These are phyloP conservation scores for Talaromyces sp. DNA, from an alignment of 2,329 filamentous ascomycete species.

Conservation along the genomic window DNA sequence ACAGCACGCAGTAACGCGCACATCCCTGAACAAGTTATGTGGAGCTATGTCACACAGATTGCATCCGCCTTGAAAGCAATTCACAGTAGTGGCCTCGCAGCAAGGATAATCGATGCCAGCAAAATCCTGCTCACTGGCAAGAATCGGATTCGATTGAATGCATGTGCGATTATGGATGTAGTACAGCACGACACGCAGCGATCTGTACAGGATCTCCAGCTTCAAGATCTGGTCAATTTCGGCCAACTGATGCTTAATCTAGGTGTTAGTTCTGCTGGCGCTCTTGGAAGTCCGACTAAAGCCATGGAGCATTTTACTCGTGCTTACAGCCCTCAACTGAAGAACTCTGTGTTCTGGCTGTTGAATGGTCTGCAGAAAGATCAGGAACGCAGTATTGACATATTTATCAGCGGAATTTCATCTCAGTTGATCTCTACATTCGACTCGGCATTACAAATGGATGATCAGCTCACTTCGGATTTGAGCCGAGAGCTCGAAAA, in stretches of 20 bases:
- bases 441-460: constrained; percentile 71
- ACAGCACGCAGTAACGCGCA: constrained; percentile 39
- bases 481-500: constrained; percentile 84
- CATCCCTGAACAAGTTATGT: constrained; percentile 70
- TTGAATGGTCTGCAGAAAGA: constrained; percentile 59
- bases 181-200: constrained; percentile 70
- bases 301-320: constrained; percentile 71
- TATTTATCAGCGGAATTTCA: constrained; percentile 72
- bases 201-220: constrained; percentile 69
- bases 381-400: constrained; percentile 66
- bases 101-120: constrained; percentile 76
- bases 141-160: constrained; percentile 80
- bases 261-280: constrained; percentile 61
- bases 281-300: constrained; percentile 59
- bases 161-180: constrained; percentile 85
- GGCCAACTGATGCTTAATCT: constrained; percentile 80
- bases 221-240: constrained; percentile 80
- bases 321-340: constrained; percentile 71
- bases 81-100: constrained; percentile 74
- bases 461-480: constrained; percentile 68
- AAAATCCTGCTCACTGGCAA: constrained; percentile 89
- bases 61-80: constrained; percentile 82
- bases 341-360: constrained; percentile 77
- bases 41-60: constrained; percentile 90
- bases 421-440: constrained; percentile 69